These are phyloP conservation scores for Cylindrotheca closterium DNA, from an alignment of 108 stramenopile species.

Conservation along the genomic window DNA sequence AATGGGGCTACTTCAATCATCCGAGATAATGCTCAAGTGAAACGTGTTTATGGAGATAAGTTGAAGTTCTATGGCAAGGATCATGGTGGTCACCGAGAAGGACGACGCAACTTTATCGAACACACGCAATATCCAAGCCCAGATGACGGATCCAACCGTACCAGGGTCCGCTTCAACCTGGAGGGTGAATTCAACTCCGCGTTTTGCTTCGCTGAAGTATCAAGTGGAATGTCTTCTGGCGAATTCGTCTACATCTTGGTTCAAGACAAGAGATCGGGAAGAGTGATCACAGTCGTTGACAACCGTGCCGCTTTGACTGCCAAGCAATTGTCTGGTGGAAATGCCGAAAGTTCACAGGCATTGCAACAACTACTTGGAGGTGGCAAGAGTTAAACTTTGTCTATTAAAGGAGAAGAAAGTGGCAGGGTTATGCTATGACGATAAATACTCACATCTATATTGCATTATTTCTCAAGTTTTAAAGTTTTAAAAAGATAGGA, in stretches of 20 bases:
- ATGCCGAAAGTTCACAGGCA: constrained; percentile 44
- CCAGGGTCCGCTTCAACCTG: constrained; percentile 90
- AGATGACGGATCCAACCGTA: constrained; percentile 88
- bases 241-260: constrained; percentile 95
- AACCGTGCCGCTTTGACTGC: constrained; percentile 73
- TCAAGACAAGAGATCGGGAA: constrained; percentile 87
- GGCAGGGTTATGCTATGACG: too few species aligned
- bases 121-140: constrained; percentile 80
- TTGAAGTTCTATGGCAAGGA: constrained; percentile 95
- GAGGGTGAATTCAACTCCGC: constrained; percentile 85
- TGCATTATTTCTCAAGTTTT: too few species aligned
- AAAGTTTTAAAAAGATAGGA: too few species aligned
- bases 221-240: constrained; percentile 72
- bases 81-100: constrained; percentile 93
- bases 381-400: constrained; percentile 11
- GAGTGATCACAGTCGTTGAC: constrained; percentile 75
- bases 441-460: too few species aligned
- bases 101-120: constrained; percentile 94
- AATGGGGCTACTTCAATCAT: constrained; percentile 61
- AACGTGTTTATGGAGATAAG: constrained; percentile 76
- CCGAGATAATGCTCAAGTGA: constrained; percentile 62
- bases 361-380: constrained; percentile 51
- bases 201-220: constrained; percentile 90
- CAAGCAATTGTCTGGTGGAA: constrained; percentile 65
- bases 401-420: too few species aligned